Base-by-base conservation (phyloP, 2,329 filamentous ascomycete species). In the Chaetoscypha palmicola region DNA sequence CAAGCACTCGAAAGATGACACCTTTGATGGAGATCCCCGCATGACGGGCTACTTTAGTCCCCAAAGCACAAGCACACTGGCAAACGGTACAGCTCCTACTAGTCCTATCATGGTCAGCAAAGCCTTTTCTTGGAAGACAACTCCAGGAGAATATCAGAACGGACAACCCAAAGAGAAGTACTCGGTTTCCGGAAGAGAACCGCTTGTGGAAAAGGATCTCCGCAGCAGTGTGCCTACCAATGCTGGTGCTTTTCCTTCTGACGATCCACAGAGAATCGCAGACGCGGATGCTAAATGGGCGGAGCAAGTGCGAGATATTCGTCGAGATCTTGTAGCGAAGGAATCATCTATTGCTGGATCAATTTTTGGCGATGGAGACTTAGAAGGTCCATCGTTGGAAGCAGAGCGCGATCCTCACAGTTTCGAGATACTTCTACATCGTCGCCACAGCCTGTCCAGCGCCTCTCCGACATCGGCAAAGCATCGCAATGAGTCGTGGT, bases 111-210 rank as follows among this genome's bases (percentile, higher is more conserved):
- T 66, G 40, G 58, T 73, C 0, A 66, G 67, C 12, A 71, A 73
- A 48, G 68, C 72, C 3, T 82, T 81, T 50, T 77, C 74, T 0
- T 82, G 79, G 79, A 81, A 79, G 57, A 74, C 69, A 43, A 82
- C 76, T 52, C 78, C 77, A 0, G 74, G 77, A 37, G 77, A 81
- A 41, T 81, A 81, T 50, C 62, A 59, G 16, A 59, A 60, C 48
- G 60, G 58, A 1, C 33, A 45, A 35, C 50, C 51, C 14, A 60
- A 58, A 37, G 31, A 37, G 2, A 58, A 55, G 36, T 48, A 51
- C 16, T 8, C 38, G 2, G 21, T 41, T 14, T 10, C 43, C 3
- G 38, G 26, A 33, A 40, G 24, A 32, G 47, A 48, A 17, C 40
- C 44, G 4, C 26, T 45, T 17, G 22, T 37, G 12, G 23, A 38